Evolutionary conservation across 192 early-diverging fungal species (phyloP), one percentile per base, ranked within the genome.

Genomic region (Backusella circina): DNA sequence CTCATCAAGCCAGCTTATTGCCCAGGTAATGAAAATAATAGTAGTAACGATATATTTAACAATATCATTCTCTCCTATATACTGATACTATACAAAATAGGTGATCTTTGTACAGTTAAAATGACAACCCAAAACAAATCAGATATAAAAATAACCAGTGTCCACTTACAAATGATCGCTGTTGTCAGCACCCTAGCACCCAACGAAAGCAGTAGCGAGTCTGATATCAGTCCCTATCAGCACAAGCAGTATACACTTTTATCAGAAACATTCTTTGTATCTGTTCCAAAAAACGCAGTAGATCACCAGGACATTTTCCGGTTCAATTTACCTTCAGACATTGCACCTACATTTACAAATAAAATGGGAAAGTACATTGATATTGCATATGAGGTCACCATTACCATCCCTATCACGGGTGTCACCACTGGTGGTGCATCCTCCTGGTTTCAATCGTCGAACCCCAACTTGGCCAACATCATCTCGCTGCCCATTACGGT

Each of bases 1-100:
- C 18, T 77, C 5, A 75, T 70, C 5, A 73, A 75, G 26, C 44
- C 80, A 31, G 36, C 71, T 37, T 74, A 77, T 32, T 81, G 80
- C 28, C 80, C 80, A 71, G 80, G 78, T 79, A 79, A 32, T 30
- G 8, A 15, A 12, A 37, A 13, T 15, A 41, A 75, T 2, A 30
- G 1, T 32, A 23, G 13, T 1, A 41, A n/a, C n/a, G n/a, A n/a
- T n/a, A n/a, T n/a, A n/a, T n/a, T n/a, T n/a, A n/a, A n/a, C n/a
- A 8, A 30, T 30, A 26, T 47, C 10, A 33, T 10, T 51, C 18
- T 6, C 18, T 28, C 21, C 18, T 69, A 47, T 30, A 51, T 50
- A 73, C 71, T 66, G 71, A 74, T 23, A 28, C 36, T 74, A 65
- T 26, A n/a, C n/a, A n/a, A 57, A 61, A 12, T 71, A 36, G 44